Base-by-base conservation (phyloP, 352 stramenopile species). In the Elongisporangium undulatum region DNA sequence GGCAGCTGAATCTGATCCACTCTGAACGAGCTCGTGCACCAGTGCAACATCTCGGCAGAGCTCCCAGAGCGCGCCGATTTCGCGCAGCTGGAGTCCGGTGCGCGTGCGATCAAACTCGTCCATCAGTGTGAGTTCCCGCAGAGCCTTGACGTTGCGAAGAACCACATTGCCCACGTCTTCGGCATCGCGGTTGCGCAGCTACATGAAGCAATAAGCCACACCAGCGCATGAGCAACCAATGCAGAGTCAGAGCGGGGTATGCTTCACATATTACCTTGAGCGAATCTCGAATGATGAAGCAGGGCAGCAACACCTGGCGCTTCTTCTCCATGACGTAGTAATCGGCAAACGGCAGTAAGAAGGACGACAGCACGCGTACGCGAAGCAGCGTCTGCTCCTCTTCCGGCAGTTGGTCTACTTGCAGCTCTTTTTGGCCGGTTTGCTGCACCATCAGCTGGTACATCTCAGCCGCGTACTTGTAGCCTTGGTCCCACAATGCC, bases 91-190 rank as follows among this genome's bases (percentile, higher is more conserved):
- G 17, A 89, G 61, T 9, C 80, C 83, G 2, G 78, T 65, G 4
- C 66, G 61, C 7, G 86, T 69, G 39, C 79, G 78, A n/a, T 85
- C 66, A n/a, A 86, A 89, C 0, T 39, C 16, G 1, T 68, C 48
- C 1, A 22, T 49, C n/a, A 51, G 9, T 10, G 51, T 52, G 9
- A 60, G 64, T n/a, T 63, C 53, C n/a, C 71, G 67, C 8, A 90
- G 59, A 5, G 65, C 64, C 22, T 19, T 56, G 13, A 82, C 66
- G 20, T 86, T 63, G 19, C 66, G 65, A 16, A 90, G 61, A 6
- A 87, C 68, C 7, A 72, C 66, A 38, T 80, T 82, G 29, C 71
- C 77, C 45, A 92, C 81, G 58, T 89, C 76, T 51, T 88, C 85
- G 8, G 79, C 78, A 41, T 90, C 77, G 10, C 77, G 75, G 29